Percentiles rank a stretch among this genome's conserved stretches.
Conservation (phyloP, 2,329 filamentous ascomycete genomes). For the Aureobasidium sp. region DNA sequence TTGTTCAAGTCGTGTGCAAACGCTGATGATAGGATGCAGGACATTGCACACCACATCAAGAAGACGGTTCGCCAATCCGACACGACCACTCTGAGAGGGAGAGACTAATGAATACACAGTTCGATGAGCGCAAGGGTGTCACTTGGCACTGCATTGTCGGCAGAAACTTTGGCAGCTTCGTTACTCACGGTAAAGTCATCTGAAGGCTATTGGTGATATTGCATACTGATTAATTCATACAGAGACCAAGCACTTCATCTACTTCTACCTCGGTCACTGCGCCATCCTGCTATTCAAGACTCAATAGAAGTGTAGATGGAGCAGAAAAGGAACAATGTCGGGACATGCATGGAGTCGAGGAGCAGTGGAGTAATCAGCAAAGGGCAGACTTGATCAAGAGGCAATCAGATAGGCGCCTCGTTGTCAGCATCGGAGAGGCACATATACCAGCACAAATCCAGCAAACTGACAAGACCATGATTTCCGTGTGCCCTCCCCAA, state of each 20-base stretch:
- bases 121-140: constrained; percentile 91
- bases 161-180: constrained; percentile 97
- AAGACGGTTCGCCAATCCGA: constrained; percentile 56
- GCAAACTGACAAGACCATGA: background rate
- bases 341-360: constrained; percentile 3
- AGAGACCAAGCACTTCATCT: constrained; percentile 99
- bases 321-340: background rate
- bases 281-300: constrained; percentile 99
- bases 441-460: background rate
- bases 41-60: constrained; percentile 95
- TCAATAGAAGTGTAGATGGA: constrained; percentile 53
- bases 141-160: constrained; percentile 99
- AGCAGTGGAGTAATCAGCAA: background rate
- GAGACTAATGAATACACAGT: constrained; percentile 48
- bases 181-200: constrained; percentile 73
- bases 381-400: background rate
- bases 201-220: background rate
- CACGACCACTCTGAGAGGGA: background rate
- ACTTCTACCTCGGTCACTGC: constrained; percentile 98
- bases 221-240: constrained; percentile 24
- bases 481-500: background rate
- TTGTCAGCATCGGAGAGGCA: background rate
- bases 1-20: background rate
- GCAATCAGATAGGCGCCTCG: background rate
- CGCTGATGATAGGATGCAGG: constrained; percentile 45